Evolutionary conservation across 768 basidiomycete species (phyloP), one percentile per base, ranked within the genome.

Genomic region (Russula foetens): DNA sequence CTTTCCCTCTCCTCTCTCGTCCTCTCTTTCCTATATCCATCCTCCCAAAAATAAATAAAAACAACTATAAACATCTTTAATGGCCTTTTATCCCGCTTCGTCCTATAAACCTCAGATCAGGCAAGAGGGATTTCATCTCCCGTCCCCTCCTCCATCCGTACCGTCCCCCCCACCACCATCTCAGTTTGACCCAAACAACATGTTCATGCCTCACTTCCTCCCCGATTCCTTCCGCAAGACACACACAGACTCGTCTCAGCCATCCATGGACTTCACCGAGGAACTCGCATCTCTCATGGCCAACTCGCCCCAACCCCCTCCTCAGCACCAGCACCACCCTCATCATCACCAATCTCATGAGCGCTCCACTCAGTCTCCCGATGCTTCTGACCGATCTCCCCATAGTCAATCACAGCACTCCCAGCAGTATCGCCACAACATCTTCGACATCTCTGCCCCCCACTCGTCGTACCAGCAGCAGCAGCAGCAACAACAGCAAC

Each of bases 51-150:
- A 51, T 38, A 47, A 49, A 28, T 15, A 41, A 41, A 41, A 41
- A 41, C 39, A 41, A 41, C 39, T 17, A 41, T 41, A 41, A 41
- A 41, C 41, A 62, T 65, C 59, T 51, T 67, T 60, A 60, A 62
- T 74, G 66, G 77, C 74, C 72, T 76, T 75, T 70, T 72, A 70
- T 47, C 64, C 68, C 28, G 43, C 73, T 46, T 66, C 70, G 55
- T 65, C 75, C 43, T 81, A 80, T 75, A 82, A 83, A 68, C 79
- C 82, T 17, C 81, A 81, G 63, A 74, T 88, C 64, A 76, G 86
- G 61, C 84, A 86, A 69, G 84, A 89, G 73, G 88, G 89, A 67
- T 90, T 90, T 71, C 84, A 87, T 63, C 67, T 84, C 38, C 80
- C 82, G 23, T 76, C 76, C 49, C 77, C 82, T 24, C 70, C 76